These are phyloP conservation scores for Solanum peruvianum DNA, from an alignment of 257 asterid species.

Conservation along the genomic window DNA sequence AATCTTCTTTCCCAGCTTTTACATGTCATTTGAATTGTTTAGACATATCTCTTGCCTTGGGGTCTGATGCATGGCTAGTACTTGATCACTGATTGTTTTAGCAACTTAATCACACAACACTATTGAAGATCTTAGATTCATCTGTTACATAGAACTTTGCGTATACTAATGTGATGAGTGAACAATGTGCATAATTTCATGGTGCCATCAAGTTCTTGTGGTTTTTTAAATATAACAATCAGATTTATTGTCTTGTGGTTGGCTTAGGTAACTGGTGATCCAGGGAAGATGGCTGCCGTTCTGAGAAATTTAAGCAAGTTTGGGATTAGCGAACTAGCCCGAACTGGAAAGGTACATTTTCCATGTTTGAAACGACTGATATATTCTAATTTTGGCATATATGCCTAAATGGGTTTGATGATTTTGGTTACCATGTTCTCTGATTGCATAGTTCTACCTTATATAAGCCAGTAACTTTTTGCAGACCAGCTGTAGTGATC, in stretches of 20 bases:
- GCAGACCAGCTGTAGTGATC: not conserved
- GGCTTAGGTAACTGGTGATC: conserved; percentile 87
- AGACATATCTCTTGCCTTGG: conserved; percentile 1
- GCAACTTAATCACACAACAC: not conserved
- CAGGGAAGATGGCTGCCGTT: conserved; percentile 80
- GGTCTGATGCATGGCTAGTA: not conserved
- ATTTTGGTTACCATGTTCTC: not conserved
- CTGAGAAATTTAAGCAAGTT: conserved; percentile 65
- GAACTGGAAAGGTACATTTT: conserved; percentile 71
- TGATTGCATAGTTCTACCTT: not conserved
- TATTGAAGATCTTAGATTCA: not conserved
- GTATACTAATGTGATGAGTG: not conserved
- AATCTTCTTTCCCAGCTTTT: conserved; percentile 1
- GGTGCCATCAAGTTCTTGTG: not conserved
- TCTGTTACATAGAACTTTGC: not conserved
- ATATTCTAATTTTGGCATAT: not conserved
- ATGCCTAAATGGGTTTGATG: not conserved
- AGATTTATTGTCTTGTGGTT: conserved; percentile 4
- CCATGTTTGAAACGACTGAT: not conserved
- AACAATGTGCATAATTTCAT: not conserved
- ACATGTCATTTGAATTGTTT: conserved; percentile 3
- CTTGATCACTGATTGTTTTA: not conserved
- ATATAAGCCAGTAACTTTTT: not conserved
- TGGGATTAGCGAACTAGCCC: conserved; percentile 72
- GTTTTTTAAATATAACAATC: not conserved